phyloP scores from a whole-genome alignment of 345 rosid genomes.

The Moricandia arvensis region DNA sequence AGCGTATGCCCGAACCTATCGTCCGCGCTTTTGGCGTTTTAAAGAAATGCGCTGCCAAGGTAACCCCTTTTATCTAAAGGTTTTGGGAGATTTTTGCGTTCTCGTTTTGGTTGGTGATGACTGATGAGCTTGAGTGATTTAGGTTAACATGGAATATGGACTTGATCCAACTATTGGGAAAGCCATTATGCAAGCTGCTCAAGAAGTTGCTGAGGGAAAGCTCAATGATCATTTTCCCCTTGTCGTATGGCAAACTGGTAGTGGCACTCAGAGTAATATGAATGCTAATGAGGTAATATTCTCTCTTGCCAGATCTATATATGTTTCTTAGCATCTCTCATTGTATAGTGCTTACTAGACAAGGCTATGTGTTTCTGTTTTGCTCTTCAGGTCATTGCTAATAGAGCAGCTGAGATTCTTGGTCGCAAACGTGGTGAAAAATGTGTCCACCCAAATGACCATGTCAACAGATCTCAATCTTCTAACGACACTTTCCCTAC shows the following conservation, averaged over 20 bases:
- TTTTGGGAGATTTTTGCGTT: not conserved
- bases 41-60: constrained; percentile 97
- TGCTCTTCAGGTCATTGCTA: constrained; percentile 78
- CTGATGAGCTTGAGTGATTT: not conserved
- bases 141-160: constrained; percentile 95
- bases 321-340: not conserved
- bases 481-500: constrained; percentile 98
- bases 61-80: constrained; percentile 14
- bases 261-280: constrained; percentile 99
- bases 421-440: constrained; percentile 87
- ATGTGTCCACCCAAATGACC: constrained; percentile 95
- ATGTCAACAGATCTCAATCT: constrained; percentile 92
- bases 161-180: constrained; percentile 83
- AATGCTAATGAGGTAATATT: constrained; percentile 96
- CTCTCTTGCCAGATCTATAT: not conserved
- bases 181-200: constrained; percentile 89
- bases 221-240: constrained; percentile 86
- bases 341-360: no score
- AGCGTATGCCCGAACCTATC: constrained; percentile 93
- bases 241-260: constrained; percentile 98
- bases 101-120: constrained; percentile 1
- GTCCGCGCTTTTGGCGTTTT: constrained; percentile 90
- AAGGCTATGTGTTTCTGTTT: not conserved
- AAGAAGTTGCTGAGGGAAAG: constrained; percentile 92
- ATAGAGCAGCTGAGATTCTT: constrained; percentile 95